phyloP scores from a whole-genome alignment of 1,284 basidiomycete genomes.

The Microstroma glucosiphilum region DNA sequence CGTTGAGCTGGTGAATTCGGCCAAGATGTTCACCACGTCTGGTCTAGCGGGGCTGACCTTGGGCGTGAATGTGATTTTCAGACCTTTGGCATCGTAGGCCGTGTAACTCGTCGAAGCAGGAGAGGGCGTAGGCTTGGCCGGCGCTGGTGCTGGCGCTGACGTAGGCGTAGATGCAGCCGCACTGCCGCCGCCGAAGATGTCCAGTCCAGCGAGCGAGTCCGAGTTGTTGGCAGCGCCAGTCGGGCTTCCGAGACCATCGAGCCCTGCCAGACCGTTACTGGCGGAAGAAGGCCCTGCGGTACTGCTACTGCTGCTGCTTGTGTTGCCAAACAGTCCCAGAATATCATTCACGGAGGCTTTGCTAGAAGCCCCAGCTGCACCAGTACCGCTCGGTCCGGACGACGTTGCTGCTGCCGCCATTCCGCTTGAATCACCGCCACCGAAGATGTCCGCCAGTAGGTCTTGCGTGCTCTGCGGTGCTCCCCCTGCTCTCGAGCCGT shows the following conservation, averaged over 20 bases:
- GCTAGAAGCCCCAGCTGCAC: slow-evolving; percentile 22
- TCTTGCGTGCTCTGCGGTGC: slow-evolving; percentile 69
- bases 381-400: slow-evolving; percentile 13
- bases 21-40: slow-evolving; percentile 81
- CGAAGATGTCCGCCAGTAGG: slow-evolving; percentile 88
- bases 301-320: slow-evolving; percentile 47
- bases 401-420: slow-evolving; percentile 38
- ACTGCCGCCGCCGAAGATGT: slow-evolving; percentile 42
- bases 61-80: slow-evolving; percentile 83
- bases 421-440: slow-evolving; percentile 55
- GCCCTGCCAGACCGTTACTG: slow-evolving; percentile 10
- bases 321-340: slow-evolving; percentile 72
- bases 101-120: slow-evolving; percentile 62
- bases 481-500: slow-evolving; percentile 7
- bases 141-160: slow-evolving; percentile 56
- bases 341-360: slow-evolving; percentile 77
- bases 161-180: slow-evolving; percentile 14
- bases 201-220: slow-evolving; percentile 25
- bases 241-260: not conserved
- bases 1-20: slow-evolving; percentile 68
- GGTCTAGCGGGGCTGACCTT: slow-evolving; percentile 70
- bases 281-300: not conserved
- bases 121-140: slow-evolving; percentile 38
- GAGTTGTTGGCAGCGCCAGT: slow-evolving; percentile 6
- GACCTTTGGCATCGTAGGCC: slow-evolving; percentile 83